Evolutionary conservation across 257 asterid species (phyloP).

Genomic region (Perilla frutescens): DNA sequence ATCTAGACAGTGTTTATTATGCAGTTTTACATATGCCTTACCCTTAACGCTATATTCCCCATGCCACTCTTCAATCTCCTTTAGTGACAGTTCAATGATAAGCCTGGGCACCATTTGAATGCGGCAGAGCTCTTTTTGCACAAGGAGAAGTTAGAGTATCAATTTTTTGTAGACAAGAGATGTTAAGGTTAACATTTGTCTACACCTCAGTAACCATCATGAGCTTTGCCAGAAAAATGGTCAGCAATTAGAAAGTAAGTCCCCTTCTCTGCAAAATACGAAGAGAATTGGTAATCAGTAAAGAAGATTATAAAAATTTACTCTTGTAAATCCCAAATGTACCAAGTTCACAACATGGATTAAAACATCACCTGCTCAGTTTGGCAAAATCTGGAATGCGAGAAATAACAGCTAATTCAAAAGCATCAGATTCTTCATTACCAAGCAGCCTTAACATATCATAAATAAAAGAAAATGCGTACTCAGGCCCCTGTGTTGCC

Average conservation of each 20-base stretch:
- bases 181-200: slow-evolving; percentile 67
- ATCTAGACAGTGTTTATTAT: too few species aligned
- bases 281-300: slow-evolving; percentile 34
- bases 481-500: slow-evolving; percentile 65
- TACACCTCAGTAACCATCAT: slow-evolving; percentile 80
- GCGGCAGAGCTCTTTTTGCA: slow-evolving; percentile 58
- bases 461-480: slow-evolving; percentile 77
- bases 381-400: slow-evolving; percentile 73
- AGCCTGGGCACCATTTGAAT: slow-evolving; percentile 59
- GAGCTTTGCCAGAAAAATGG: slow-evolving; percentile 62
- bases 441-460: slow-evolving; percentile 54
- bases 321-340: slow-evolving; percentile 24
- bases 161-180: slow-evolving; percentile 55
- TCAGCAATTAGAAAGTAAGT: slow-evolving; percentile 63
- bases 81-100: slow-evolving; percentile 2
- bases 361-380: slow-evolving; percentile 70
- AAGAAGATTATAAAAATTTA: slow-evolving; percentile 22
- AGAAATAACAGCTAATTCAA: slow-evolving; percentile 72
- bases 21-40: too few species aligned
- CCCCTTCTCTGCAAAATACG: slow-evolving; percentile 68
- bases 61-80: too few species aligned
- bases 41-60: too few species aligned
- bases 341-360: slow-evolving; percentile 18
- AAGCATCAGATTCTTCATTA: slow-evolving; percentile 57
- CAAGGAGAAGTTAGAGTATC: slow-evolving; percentile 44